Evolutionary conservation across 257 asterid species (phyloP).

Genomic region (Gynochthodes officinalis): DNA sequence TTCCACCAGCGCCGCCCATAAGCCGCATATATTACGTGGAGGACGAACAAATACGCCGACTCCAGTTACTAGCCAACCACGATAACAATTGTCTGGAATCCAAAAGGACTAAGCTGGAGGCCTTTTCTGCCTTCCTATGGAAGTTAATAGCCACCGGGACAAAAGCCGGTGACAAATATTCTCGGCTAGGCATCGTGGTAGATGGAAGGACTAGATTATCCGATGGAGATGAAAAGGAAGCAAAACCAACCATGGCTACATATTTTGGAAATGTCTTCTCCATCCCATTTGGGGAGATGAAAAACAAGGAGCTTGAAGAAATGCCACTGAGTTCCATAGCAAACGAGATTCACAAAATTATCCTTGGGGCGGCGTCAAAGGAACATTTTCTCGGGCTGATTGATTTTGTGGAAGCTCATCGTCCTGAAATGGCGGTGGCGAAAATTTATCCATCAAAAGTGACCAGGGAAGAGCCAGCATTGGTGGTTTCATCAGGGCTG

Average conservation of each 20-base stretch:
- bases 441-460: slow-evolving; percentile 39
- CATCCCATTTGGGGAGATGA: slow-evolving; percentile 55
- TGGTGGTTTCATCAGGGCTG: slow-evolving; percentile 61
- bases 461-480: slow-evolving; percentile 47
- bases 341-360: slow-evolving; percentile 38
- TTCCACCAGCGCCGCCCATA: slow-evolving; percentile 16
- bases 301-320: slow-evolving; percentile 31
- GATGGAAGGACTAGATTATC: slow-evolving; percentile 57
- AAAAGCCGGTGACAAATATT: not conserved
- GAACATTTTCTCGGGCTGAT: slow-evolving; percentile 72
- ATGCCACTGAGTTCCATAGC: slow-evolving; percentile 44
- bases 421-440: slow-evolving; percentile 43
- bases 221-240: slow-evolving; percentile 19
- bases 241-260: slow-evolving; percentile 9
- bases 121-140: slow-evolving; percentile 72
- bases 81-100: not conserved
- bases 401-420: slow-evolving; percentile 72
- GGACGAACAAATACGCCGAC: slow-evolving; percentile 28
- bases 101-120: slow-evolving; percentile 48
- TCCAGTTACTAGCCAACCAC: slow-evolving; percentile 47
- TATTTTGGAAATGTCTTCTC: slow-evolving; percentile 71
- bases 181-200: slow-evolving; percentile 59
- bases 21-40: slow-evolving; percentile 62
- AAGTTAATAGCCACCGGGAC: slow-evolving; percentile 35
- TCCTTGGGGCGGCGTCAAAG: slow-evolving; percentile 29